A percentile compares a stretch with the other conserved stretches of the same genome.
These are phyloP conservation scores for Prunus yedoensis DNA, from an alignment of 331 rosid species.

Conservation along the genomic window DNA sequence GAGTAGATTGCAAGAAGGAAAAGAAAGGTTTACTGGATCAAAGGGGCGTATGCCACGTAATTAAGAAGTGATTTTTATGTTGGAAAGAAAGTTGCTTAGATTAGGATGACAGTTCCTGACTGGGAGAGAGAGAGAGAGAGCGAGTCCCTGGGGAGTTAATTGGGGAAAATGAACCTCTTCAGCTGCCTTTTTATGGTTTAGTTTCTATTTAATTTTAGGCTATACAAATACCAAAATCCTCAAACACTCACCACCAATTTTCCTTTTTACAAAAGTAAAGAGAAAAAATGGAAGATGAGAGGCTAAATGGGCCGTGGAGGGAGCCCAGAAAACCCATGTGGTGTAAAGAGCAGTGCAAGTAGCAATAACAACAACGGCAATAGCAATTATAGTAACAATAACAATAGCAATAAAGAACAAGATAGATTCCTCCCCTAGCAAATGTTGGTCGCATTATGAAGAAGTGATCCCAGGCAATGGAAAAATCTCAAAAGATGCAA, in stretches of 20 bases:
- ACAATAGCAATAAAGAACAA: conserved; percentile 61
- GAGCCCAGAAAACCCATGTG: conserved; percentile 57
- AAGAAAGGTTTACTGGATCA: not conserved
- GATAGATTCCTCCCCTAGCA: conserved; percentile 75
- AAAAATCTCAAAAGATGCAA: conserved; percentile 78
- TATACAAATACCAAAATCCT: conserved; percentile 25
- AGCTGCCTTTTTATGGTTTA: conserved; percentile 7
- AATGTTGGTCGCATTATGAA: conserved; percentile 83
- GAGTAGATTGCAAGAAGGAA: not conserved
- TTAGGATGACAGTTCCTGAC: conserved; percentile 36
- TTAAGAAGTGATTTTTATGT: not conserved
- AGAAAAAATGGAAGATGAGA: conserved; percentile 53
- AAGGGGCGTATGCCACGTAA: not conserved
- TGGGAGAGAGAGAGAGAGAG: conserved; percentile 43
- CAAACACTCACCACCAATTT: not conserved
- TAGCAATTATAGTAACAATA: conserved; percentile 11
- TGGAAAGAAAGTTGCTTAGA: conserved; percentile 25
- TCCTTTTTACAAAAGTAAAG: not conserved
- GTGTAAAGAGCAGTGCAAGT: conserved; percentile 31
- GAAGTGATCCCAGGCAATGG: conserved; percentile 61
- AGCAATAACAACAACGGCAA: conserved; percentile 6
- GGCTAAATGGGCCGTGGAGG: conserved; percentile 42
- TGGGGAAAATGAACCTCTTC: conserved; percentile 22
- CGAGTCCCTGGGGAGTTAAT: conserved; percentile 57
- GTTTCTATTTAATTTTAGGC: conserved; percentile 28